A percentile compares a stretch with the other conserved stretches of the same genome.
Conservation (phyloP, 2,329 filamentous ascomycete species). For the Dendrostoma leiphaemia region DNA sequence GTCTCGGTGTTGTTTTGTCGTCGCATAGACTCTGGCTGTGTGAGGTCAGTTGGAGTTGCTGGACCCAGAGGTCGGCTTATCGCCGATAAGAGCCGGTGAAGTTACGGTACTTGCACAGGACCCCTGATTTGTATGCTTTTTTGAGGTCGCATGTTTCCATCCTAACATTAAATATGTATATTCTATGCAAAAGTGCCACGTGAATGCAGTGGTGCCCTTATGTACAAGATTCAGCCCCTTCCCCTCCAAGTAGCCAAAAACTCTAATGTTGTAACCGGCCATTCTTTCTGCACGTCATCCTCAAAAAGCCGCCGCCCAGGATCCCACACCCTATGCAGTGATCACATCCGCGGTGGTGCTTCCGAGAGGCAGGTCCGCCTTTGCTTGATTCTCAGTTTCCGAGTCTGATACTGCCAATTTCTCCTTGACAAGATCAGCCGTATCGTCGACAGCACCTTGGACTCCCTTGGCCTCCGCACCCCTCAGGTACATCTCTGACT, state of each 20-base stretch:
- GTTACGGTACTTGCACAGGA: background rate
- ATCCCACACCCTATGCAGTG: background rate
- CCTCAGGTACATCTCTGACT: slow-evolving; percentile 83
- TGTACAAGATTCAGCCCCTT: too few species aligned
- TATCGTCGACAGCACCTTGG: slow-evolving; percentile 5
- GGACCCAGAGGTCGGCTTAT: background rate
- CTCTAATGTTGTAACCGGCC: too few species aligned
- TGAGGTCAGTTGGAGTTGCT: too few species aligned
- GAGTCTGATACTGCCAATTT: slow-evolving; percentile 8
- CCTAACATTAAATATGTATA: too few species aligned
- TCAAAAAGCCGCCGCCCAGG: background rate
- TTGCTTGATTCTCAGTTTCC: background rate
- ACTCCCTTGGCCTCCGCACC: slow-evolving; percentile 40
- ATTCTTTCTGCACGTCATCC: background rate
- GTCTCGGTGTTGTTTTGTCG: too few species aligned
- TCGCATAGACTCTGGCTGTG: too few species aligned
- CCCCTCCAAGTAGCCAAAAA: too few species aligned
- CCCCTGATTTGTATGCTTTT: too few species aligned
- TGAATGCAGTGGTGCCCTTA: background rate
- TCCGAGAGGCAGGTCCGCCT: background rate
- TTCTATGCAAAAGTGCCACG: background rate
- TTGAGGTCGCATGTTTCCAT: too few species aligned
- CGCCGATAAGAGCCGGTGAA: slow-evolving; percentile 1
- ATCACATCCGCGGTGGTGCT: background rate
- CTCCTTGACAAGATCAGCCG: slow-evolving; percentile 11